Percentiles rank a stretch among this genome's conserved stretches.
Evolutionary conservation across 129 eudicot genomes (phyloP).

Genomic region (Ambrosia artemisiifolia): DNA sequence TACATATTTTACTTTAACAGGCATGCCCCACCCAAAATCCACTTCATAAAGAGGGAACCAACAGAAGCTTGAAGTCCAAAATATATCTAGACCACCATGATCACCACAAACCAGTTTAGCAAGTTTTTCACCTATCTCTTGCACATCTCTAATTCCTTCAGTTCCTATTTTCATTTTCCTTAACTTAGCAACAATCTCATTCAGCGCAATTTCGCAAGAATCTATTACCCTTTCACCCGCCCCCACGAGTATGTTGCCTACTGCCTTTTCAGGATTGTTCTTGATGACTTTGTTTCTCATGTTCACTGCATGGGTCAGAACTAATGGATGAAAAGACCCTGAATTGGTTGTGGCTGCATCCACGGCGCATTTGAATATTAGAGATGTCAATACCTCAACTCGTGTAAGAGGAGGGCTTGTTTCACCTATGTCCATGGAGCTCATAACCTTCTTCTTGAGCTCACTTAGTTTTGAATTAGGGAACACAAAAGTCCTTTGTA

Average conservation of each 20-base stretch:
- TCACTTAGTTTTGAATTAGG: slow-evolving; percentile 15
- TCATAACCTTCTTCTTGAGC: slow-evolving; percentile 10
- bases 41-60: not conserved
- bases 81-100: not conserved
- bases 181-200: not conserved
- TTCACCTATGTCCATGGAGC: not conserved
- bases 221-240: not conserved
- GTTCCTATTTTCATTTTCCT: slow-evolving; percentile 10
- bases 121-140: not conserved
- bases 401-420: slow-evolving; percentile 15
- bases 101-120: not conserved
- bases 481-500: slow-evolving; percentile 4
- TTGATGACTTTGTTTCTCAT: not conserved
- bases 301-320: not conserved
- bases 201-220: not conserved
- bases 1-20: not conserved
- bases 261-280: not conserved
- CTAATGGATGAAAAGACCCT: not conserved
- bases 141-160: not conserved
- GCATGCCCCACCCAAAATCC: not conserved
- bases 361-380: slow-evolving; percentile 8
- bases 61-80: not conserved
- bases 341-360: not conserved
- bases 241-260: not conserved
- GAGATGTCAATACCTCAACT: slow-evolving; percentile 16